Conservation (phyloP, 768 basidiomycete species). For the Cantharellus cinnabarinus region DNA sequence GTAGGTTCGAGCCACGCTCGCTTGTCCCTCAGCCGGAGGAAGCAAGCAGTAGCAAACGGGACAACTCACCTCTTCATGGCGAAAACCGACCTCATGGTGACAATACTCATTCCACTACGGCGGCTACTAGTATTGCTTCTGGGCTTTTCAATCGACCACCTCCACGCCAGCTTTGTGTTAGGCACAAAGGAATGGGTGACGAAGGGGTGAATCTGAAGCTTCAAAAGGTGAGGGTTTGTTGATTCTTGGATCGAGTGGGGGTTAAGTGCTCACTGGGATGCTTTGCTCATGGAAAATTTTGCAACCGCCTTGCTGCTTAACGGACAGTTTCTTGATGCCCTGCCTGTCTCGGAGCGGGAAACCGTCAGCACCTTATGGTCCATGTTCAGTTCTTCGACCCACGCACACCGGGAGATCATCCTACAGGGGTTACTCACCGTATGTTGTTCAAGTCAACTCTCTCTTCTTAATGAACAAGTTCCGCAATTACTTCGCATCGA, state of each 20-base stretch:
- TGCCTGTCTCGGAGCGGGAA: slow-evolving; percentile 69
- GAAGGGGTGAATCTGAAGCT: slow-evolving; percentile 82
- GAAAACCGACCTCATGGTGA: no score
- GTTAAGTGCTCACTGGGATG: slow-evolving; percentile 3
- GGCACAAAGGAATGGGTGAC: slow-evolving; percentile 94
- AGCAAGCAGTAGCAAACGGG: neutral
- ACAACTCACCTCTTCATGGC: neutral
- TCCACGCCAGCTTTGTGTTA: slow-evolving; percentile 44
- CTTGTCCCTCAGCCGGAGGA: neutral
- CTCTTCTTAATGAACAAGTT: slow-evolving; percentile 84
- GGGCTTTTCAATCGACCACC: neutral
- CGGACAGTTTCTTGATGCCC: slow-evolving; percentile 65
- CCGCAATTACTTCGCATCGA: slow-evolving; percentile 86
- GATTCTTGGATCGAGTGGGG: no score
- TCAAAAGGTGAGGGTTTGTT: slow-evolving; percentile 42
- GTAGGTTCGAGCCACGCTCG: neutral
- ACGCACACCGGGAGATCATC: slow-evolving; percentile 78
- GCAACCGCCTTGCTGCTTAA: neutral
- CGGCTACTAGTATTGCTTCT: neutral
- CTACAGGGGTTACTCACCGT: slow-evolving; percentile 93
- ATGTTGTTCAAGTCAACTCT: slow-evolving; percentile 98
- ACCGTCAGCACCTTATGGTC: slow-evolving; percentile 88
- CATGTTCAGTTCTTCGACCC: slow-evolving; percentile 85
- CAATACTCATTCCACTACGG: neutral
- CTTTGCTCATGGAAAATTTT: neutral